Percentiles rank a stretch among this genome's conserved stretches.
These are phyloP conservation scores for Hyphopichia homilentoma DNA, from an alignment of 805 yeast genomes.

Conservation along the genomic window DNA sequence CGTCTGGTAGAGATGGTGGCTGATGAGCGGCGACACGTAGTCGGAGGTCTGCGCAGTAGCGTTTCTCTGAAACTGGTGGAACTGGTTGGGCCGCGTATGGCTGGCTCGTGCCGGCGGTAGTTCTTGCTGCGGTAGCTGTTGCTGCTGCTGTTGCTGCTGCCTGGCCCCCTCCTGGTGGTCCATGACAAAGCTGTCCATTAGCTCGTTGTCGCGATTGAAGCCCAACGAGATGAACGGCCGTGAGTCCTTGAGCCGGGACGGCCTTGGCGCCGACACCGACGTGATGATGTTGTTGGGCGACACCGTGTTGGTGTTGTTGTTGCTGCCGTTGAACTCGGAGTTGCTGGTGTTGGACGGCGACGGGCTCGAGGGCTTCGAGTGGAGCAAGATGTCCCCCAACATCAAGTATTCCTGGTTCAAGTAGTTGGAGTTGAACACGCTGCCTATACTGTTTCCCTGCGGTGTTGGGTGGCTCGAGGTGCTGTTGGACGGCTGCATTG, in stretches of 20 bases:
- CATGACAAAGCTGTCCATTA: constrained; percentile 4
- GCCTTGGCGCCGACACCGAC: constrained; percentile 2
- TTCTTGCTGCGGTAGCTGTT: background rate
- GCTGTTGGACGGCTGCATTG: constrained; percentile 4
- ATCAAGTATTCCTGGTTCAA: constrained; percentile 49
- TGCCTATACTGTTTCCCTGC: background rate
- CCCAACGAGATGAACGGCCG: constrained; percentile 43
- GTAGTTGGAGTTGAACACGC: constrained; percentile 39
- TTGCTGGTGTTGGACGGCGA: constrained; percentile 29
- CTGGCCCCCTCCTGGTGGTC: constrained; percentile 2
- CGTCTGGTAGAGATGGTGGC: constrained; percentile 53
- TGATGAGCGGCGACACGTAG: constrained; percentile 54
- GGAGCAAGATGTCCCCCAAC: constrained; percentile 45
- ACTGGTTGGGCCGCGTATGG: background rate
- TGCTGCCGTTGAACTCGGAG: constrained; percentile 8
- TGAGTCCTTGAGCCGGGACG: constrained; percentile 17
- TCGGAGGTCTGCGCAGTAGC: constrained; percentile 14
- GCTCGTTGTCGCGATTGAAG: constrained; percentile 7
- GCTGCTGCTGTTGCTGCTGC: background rate
- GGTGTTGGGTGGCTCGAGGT: constrained; percentile 6
- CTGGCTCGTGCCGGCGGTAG: background rate
- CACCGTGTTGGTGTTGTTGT: background rate
- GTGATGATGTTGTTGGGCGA: background rate
- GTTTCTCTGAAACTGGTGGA: too few species aligned
- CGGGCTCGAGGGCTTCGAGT: constrained; percentile 40